Base-by-base conservation (phyloP, 1,284 basidiomycete species). In the Thecaphora thlaspeos region DNA sequence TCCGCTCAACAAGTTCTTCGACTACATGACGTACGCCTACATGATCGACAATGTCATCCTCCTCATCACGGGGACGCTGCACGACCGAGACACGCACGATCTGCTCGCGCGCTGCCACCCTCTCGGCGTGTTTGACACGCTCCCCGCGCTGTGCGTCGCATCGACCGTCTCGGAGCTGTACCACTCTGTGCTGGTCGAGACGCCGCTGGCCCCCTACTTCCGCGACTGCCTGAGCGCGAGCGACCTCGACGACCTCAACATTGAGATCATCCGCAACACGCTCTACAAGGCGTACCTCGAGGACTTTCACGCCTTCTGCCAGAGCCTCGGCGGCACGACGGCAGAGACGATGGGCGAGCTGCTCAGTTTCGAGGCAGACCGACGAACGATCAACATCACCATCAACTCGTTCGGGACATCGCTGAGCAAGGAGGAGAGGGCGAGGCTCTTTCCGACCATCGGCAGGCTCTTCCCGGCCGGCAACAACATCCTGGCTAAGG, bases 11-110 rank as follows among this genome's bases (percentile, higher is more conserved):
- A 94, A 88, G 76, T 98, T 99, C 78, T 82, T 99, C 63, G 95
- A 98, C 78, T 99, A 97, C 79, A 90, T 99, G 80, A 98, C 93
- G 85, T 95, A 95, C 78, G 90, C 87, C 24, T 99, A 98, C 81
- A 99, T 99, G 95, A 98, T 99, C 75, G 95, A 99, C 85, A 99
- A 99, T 78, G 90, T 98, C 75, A 88, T 98, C 61, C 84, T 98
- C 46, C 84, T 99, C 73, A 98, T 98, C 62, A 95, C 95, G 18
- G 95, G 95, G 34, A 98, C 94, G 1, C 81, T 99, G 37, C 94
- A 98, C 76, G 94, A 96, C 79, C 84, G 95, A 61, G 94, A 98
- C 79, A 97, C 94, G 1, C 91, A 96, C 75, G 95, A 99, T 78
- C 84, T 99, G 10, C 81, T 98, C 37, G 91, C 95, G 71, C 85